Evolutionary conservation across 805 yeast species (phyloP), one percentile per base, ranked within the genome.

Genomic region (Jamesozyma lodderae): DNA sequence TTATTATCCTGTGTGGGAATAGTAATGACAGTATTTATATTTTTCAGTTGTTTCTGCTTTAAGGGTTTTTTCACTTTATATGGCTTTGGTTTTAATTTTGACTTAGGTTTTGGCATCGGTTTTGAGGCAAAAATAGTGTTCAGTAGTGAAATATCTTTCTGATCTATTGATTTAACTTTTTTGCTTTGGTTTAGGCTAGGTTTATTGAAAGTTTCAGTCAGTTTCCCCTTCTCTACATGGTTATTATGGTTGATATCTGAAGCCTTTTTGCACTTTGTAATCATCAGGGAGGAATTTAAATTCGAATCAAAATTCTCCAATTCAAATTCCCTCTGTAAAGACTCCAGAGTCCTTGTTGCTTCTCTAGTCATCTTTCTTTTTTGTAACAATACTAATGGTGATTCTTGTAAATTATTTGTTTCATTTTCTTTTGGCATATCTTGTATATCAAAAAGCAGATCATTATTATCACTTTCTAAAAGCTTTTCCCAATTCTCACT

Each of bases 361-460:
- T 42, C 52, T 40, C 51, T 41, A n/a, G 46, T 40, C 42, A 39
- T 48, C 41, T 38, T 51, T 31, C 56, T 42, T 34, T 43, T 45
- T 27, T 51, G 54, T 13, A 47, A 51, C 21, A 48, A 35, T n/a
- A 41, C 52, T 28, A 46, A 25, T 3, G 55, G 57, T 4, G 57
- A 50, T 27, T 50, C 47, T 26, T 52, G 53, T n/a, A 37, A 41
- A 16, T 37, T 29, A 11, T 37, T 25, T 13, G 6, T 6, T 25
- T n/a, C 6, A 28, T 28, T 28, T 17, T 13, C 7, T n/a, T 22
- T 17, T 31, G 5, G n/a, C 5, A 25, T 25, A 25, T 25, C n/a
- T 25, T 25, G 28, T 25, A 15, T 11, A 8, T 6, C 10, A 13
- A 15, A 25, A 11, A 25, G n/a, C 10, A 5, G 6, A 7, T 25